These are phyloP conservation scores for Annulohypoxylon truncatum DNA, from an alignment of 2,329 filamentous ascomycete genomes.

Conservation along the genomic window DNA sequence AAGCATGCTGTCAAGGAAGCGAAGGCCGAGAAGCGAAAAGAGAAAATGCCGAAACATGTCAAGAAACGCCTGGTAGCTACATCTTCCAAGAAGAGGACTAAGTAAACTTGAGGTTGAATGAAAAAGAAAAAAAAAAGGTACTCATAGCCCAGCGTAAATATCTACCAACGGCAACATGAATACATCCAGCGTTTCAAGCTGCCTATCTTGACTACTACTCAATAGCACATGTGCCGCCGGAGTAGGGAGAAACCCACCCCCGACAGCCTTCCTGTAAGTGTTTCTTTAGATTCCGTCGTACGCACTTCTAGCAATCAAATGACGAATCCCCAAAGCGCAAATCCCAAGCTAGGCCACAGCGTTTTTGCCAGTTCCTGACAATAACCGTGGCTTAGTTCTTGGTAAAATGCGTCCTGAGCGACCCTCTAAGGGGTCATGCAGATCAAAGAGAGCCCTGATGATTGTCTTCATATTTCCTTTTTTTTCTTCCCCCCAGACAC, in stretches of 20 bases:
- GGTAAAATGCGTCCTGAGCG: constrained; percentile 54
- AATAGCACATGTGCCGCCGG: not conserved
- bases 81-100: constrained; percentile 71
- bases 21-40: constrained; percentile 90
- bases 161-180: not conserved
- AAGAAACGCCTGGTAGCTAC: constrained; percentile 87
- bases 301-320: constrained; percentile 55
- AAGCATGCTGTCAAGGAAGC: constrained; percentile 95
- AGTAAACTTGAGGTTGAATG: constrained; percentile 52
- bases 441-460: constrained; percentile 73
- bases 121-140: constrained; percentile 9
- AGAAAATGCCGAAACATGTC: constrained; percentile 95
- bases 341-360: constrained; percentile 28
- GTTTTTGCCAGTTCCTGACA: constrained; percentile 45
- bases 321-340: constrained; percentile 56
- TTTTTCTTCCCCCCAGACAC: not conserved
- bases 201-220: not conserved
- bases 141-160: not conserved
- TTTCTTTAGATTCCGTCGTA: not conserved
- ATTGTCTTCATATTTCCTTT: constrained; percentile 41
- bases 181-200: not conserved
- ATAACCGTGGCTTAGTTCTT: constrained; percentile 55
- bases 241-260: not conserved
- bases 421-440: constrained; percentile 53
- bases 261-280: not conserved